phyloP scores from a whole-genome alignment of 2,329 filamentous ascomycete genomes.

The Cordyceps tenuipes region DNA sequence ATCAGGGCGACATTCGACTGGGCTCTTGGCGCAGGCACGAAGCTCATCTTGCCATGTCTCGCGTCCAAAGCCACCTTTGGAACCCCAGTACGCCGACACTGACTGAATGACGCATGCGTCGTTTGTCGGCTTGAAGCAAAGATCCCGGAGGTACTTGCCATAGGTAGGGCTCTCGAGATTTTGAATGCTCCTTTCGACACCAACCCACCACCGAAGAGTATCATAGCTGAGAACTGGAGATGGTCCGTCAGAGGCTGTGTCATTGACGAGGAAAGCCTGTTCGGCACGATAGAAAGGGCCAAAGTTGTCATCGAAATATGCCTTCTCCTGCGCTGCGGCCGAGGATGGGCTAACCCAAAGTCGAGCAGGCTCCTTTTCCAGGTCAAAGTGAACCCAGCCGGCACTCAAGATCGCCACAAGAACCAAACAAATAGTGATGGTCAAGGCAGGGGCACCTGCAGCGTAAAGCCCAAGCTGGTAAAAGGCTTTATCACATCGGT shows the following conservation, averaged over 20 bases:
- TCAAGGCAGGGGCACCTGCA: slow-evolving; percentile 75
- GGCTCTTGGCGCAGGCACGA: slow-evolving; percentile 64
- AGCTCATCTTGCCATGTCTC: slow-evolving; percentile 66
- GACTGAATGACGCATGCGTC: slow-evolving; percentile 89
- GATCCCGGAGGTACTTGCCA: slow-evolving; percentile 64
- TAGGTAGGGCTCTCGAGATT: slow-evolving; percentile 61
- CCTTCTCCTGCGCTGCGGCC: slow-evolving; percentile 82
- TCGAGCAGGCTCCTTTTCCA: slow-evolving; percentile 83
- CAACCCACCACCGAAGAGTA: slow-evolving; percentile 88
- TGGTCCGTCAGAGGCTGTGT: slow-evolving; percentile 54
- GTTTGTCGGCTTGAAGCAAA: slow-evolving; percentile 91
- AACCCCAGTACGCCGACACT: slow-evolving; percentile 78
- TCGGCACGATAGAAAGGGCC: slow-evolving; percentile 93
- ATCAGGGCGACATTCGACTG: slow-evolving; percentile 76
- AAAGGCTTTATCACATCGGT: slow-evolving; percentile 71
- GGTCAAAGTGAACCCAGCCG: slow-evolving; percentile 80
- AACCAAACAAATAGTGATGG: slow-evolving; percentile 67
- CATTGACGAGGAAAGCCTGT: slow-evolving; percentile 89
- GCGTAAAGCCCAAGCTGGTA: slow-evolving; percentile 71
- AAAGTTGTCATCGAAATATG: slow-evolving; percentile 87
- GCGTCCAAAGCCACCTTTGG: slow-evolving; percentile 33
- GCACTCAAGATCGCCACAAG: slow-evolving; percentile 71
- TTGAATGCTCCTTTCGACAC: slow-evolving; percentile 70
- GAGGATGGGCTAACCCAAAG: slow-evolving; percentile 97
- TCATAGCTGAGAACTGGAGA: slow-evolving; percentile 82